Evolutionary conservation across 208 protist species (phyloP), one percentile per base, ranked within the genome.

Genomic region (Acanthamoeba sp.): DNA sequence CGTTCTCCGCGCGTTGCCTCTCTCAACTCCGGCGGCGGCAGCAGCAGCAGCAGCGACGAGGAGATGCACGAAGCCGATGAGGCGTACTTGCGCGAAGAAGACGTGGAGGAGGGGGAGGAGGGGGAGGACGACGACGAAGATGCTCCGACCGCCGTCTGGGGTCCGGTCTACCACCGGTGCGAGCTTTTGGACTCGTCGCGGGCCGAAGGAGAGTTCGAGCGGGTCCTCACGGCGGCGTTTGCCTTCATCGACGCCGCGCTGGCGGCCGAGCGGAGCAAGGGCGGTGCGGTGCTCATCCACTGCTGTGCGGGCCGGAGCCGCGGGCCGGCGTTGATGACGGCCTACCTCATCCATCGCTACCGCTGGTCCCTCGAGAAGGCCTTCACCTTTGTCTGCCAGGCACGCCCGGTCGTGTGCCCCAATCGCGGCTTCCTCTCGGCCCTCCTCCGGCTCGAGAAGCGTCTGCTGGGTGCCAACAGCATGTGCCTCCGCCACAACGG

Each of bases 261-360:
- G 22, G 42, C 76, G 9, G 29, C 36, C 5, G 34, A 78, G 38
- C 34, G 45, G 27, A 45, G 45, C 45, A 85, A 85, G 45, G 48
- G 48, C 45, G 76, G 76, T 45, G 76, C 48, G 22, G 76, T 85
- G 76, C 76, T 85, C 76, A 85, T 85, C 48, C 76, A 85, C 76
- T 85, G 76, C 76, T 85, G 76, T 45, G 76, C 76, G 27, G 76
- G 76, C 20, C 76, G 76, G 12, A 85, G 76, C 76, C 76, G 76
- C 45, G 76, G 45, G 24, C 76, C 76, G 22, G 76, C 76, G 6
- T 16, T 85, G 42, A 85, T 85, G 76, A 85, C 76, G 76, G 76
- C 76, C 76, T 85, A 85, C 76, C 76, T 85, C n/a, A 85, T 85
- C n/a, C 48, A 85, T 45, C 76, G 76, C 76, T 85, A 85, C 76